Base-by-base conservation (phyloP, 768 basidiomycete species). In the Xerocomellus dryophilus region DNA sequence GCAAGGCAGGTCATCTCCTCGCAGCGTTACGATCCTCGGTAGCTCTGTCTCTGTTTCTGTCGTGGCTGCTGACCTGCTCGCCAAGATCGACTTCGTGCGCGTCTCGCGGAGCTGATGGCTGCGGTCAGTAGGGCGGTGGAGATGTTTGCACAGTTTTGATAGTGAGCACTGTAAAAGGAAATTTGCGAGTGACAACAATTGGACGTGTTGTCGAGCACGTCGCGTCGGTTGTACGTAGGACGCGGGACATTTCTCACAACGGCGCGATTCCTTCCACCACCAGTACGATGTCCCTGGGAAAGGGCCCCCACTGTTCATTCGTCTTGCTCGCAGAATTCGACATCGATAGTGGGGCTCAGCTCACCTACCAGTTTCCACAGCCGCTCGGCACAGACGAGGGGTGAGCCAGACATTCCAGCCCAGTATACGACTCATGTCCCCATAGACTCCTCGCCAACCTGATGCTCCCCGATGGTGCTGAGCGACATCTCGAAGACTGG, bases 281-380 rank as follows among this genome's bases (percentile, higher is more conserved):
- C n/a, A n/a, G 20, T 10, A 68, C 60, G 49, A 86, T 87, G 85
- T 69, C 79, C 47, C 54, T 61, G 2, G 78, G 76, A 73, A 78
- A 81, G 74, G 81, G 82, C 38, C 82, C 88, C 53, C 89, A 91
- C 69, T 90, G 89, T 62, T 91, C 93, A 18, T 98, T 95, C 73
- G 88, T 97, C 55, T 79, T 99, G 44, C 82, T 98, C 49, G 97
- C 97, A n/a, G 97, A 98, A 71, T 99, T 99, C 75, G 92, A 99
- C 76, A 98, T 99, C 59, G 86, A 93, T 66, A 84, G 89, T 53
- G 97, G 97, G 32, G 90, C 95, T 3, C 89, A 93, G 59, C 78
- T 99, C 58, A 88, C 92, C 39, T 95, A 97, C 71, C 93, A 98
- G 72, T 98, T 96, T 66, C 97, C 97, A 10, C 90, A 90, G 65